Conservation (phyloP, 495 filamentous ascomycete genomes). For the Talaromyces trachyspermus region DNA sequence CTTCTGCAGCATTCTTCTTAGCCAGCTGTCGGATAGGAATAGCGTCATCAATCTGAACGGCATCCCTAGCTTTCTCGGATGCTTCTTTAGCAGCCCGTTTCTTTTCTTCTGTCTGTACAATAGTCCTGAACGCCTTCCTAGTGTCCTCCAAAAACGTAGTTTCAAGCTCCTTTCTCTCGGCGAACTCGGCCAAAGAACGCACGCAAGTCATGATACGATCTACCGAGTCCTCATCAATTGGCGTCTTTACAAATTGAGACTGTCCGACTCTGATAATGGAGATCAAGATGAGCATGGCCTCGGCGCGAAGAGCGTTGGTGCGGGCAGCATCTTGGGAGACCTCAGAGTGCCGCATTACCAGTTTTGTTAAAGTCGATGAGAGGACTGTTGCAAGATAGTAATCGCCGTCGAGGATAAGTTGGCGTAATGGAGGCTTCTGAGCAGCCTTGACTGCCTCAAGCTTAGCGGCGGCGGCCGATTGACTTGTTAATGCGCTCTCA, state of each 20-base stretch:
- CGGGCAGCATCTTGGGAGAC: conserved; percentile 80
- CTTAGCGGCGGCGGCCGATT: conserved; percentile 80
- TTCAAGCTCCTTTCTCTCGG: conserved; percentile 80
- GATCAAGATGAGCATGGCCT: conserved; percentile 99
- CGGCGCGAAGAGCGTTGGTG: conserved; percentile 89
- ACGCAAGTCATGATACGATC: conserved; percentile 97
- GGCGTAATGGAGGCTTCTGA: conserved; percentile 90
- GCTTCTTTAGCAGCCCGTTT: conserved; percentile 90
- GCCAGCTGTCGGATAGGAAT: conserved; percentile 86
- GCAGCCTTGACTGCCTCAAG: conserved; percentile 95
- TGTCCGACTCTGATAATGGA: conserved; percentile 96
- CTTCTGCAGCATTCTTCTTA: conserved; percentile 84
- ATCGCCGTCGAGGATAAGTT: conserved; percentile 94
- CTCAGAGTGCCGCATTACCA: conserved; percentile 97
- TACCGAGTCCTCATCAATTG: conserved; percentile 95
- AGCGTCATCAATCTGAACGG: conserved; percentile 91
- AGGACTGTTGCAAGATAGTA: conserved; percentile 96
- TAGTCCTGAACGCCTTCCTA: conserved; percentile 91
- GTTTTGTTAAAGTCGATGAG: conserved; percentile 88
- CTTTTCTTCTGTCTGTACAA: conserved; percentile 97
- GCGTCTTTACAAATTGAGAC: conserved; percentile 93
- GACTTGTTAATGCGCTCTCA: conserved; percentile 89
- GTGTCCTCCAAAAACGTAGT: conserved; percentile 93
- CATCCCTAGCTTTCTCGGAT: conserved; percentile 84
- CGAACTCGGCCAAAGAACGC: conserved; percentile 85